These are phyloP conservation scores for Clathrospora elynae DNA, from an alignment of 2,329 filamentous ascomycete species.

Conservation along the genomic window DNA sequence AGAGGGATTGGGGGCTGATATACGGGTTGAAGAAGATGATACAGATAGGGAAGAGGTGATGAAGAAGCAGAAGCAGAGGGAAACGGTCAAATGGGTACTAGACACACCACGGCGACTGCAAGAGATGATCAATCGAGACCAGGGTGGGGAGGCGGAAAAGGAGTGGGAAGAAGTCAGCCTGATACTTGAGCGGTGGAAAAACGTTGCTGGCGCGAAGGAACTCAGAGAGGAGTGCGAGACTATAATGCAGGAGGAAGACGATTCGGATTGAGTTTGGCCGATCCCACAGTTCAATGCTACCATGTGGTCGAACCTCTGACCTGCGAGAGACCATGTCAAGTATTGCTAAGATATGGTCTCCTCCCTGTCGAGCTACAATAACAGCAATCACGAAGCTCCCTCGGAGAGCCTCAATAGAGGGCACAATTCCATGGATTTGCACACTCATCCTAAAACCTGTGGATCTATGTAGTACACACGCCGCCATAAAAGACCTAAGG, in stretches of 20 bases:
- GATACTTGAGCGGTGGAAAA: conserved; percentile 52
- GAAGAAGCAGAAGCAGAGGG: conserved; percentile 51
- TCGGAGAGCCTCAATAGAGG: too few species aligned
- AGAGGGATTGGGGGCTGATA: conserved; percentile 32
- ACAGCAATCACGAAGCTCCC: too few species aligned
- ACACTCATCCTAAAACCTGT: too few species aligned
- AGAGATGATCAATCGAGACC: conserved; percentile 63
- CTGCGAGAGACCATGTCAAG: too few species aligned
- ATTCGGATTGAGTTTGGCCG: conserved; percentile 36
- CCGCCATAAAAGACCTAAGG: too few species aligned
- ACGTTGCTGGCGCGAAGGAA: conserved; percentile 51
- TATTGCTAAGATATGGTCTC: too few species aligned
- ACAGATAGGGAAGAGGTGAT: conserved; percentile 32
- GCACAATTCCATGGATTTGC: too few species aligned
- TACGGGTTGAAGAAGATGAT: conserved; percentile 28
- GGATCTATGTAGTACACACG: too few species aligned
- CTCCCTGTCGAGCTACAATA: too few species aligned
- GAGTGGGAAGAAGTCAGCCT: conserved; percentile 53
- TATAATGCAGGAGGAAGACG: conserved; percentile 36
- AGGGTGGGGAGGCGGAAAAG: conserved; percentile 62
- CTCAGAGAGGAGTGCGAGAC: conserved; percentile 47
- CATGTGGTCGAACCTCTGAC: too few species aligned
- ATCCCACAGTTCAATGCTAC: too few species aligned
- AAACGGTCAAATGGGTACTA: conserved; percentile 67
- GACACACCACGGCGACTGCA: conserved; percentile 65